Evolutionary conservation across 139 green algal species (phyloP).

Genomic region (Picochlorum costavermella): DNA sequence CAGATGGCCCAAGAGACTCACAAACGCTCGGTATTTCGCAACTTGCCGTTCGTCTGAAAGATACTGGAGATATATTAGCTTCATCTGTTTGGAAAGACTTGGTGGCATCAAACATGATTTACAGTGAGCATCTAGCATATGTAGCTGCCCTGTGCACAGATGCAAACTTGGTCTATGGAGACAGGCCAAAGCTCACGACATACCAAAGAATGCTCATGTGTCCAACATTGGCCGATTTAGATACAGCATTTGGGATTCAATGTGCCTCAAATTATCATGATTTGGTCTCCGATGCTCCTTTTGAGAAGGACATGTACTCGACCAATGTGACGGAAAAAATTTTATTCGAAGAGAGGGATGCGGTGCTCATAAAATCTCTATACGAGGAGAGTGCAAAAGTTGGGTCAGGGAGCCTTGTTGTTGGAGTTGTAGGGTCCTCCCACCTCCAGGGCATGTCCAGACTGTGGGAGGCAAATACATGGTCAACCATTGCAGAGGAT

Average conservation of each 20-base stretch:
- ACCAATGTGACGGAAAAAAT: constrained; percentile 11
- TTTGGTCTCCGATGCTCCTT: constrained; percentile 13
- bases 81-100: constrained; percentile 23
- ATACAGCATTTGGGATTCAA: constrained; percentile 19
- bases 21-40: constrained; percentile 12
- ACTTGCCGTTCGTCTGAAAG: constrained; percentile 21
- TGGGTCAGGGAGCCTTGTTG: constrained; percentile 9
- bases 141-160: constrained; percentile 52
- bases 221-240: constrained; percentile 17
- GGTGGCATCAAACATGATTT: constrained; percentile 20
- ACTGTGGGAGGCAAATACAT: constrained; percentile 14
- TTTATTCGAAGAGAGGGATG: constrained; percentile 30
- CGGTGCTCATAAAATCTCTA: constrained; percentile 18
- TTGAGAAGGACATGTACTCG: neutral
- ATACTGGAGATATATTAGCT: constrained; percentile 9
- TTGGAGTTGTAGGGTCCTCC: constrained; percentile 27
- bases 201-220: constrained; percentile 36
- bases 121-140: constrained; percentile 70
- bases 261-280: constrained; percentile 27
- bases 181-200: constrained; percentile 67
- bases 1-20: neutral
- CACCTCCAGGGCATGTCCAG: constrained; percentile 26
- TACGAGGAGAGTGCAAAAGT: constrained; percentile 8
- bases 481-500: constrained; percentile 3
- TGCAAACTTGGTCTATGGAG: constrained; percentile 54